Conservation (phyloP, 2,329 filamentous ascomycete genomes). For the Leptographium galeiforme region DNA sequence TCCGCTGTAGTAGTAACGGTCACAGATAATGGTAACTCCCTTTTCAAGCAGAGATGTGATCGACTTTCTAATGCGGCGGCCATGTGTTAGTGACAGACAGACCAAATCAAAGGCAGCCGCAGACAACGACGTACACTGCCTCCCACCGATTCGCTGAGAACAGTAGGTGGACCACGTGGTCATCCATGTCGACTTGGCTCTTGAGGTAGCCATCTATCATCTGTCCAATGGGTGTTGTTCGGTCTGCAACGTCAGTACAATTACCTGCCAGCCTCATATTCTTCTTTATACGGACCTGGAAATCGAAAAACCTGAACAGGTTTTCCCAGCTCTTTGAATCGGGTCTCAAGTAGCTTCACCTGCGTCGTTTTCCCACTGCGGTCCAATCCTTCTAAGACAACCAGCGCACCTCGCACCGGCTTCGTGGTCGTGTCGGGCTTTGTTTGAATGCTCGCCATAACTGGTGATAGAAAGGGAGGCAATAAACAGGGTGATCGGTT, state of each 20-base stretch:
- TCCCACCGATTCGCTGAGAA: constrained; percentile 93
- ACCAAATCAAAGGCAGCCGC: not conserved
- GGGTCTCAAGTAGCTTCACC: constrained; percentile 53
- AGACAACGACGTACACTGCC: constrained; percentile 29
- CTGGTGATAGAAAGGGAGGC: not conserved
- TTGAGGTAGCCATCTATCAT: constrained; percentile 78
- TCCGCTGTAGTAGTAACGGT: constrained; percentile 91
- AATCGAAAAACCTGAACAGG: constrained; percentile 42
- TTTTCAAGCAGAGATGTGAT: constrained; percentile 41
- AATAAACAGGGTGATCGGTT: not conserved
- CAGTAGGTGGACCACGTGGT: constrained; percentile 79
- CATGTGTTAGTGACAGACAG: not conserved
- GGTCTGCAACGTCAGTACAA: constrained; percentile 37
- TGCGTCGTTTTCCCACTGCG: constrained; percentile 88
- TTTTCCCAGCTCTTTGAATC: constrained; percentile 33
- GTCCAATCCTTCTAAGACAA: constrained; percentile 81
- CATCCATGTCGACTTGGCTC: constrained; percentile 59
- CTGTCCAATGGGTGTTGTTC: constrained; percentile 70
- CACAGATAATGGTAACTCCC: constrained; percentile 69
- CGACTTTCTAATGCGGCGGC: constrained; percentile 24
- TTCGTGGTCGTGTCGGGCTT: not conserved
- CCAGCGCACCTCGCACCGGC: constrained; percentile 50
- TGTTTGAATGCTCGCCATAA: not conserved
- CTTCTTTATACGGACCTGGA: constrained; percentile 29
- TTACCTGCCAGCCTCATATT: not conserved